A percentile compares a stretch with the other conserved stretches of the same genome.
These are phyloP conservation scores for Paxillus rubicundulus DNA, from an alignment of 768 basidiomycete genomes.

Conservation along the genomic window DNA sequence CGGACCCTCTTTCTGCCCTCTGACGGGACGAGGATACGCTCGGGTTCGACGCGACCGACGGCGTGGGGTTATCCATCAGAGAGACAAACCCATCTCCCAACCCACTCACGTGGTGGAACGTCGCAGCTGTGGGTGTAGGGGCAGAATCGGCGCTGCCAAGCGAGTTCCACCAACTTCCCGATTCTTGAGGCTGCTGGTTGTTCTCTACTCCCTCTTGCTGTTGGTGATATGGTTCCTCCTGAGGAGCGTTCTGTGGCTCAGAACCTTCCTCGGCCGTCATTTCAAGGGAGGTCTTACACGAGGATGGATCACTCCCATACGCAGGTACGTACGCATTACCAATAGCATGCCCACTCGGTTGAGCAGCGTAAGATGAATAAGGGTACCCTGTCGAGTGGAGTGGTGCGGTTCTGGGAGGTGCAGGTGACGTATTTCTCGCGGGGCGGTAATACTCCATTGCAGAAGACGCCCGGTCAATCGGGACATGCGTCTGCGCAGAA, in stretches of 20 bases:
- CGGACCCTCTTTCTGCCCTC: conserved; percentile 12
- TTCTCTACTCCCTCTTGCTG: conserved; percentile 26
- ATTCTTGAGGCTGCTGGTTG: conserved; percentile 37
- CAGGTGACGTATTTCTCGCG: conserved; percentile 49
- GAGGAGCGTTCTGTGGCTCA: conserved; percentile 6
- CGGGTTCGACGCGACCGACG: conserved; percentile 36
- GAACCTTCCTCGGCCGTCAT: conserved; percentile 27
- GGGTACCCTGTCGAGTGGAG: conserved; percentile 40
- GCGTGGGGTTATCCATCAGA: conserved; percentile 65
- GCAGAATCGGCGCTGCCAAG: conserved; percentile 37
- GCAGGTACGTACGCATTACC: conserved; percentile 38
- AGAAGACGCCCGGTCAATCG: conserved; percentile 71
- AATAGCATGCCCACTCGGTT: conserved; percentile 23
- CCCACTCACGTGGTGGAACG: conserved; percentile 53
- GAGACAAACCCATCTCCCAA: conserved; percentile 71
- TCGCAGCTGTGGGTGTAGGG: conserved; percentile 66
- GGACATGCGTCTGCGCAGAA: conserved; percentile 44
- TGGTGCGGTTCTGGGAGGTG: conserved; percentile 51
- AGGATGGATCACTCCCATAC: conserved; percentile 31
- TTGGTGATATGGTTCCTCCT: conserved; percentile 4
- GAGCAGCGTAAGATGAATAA: conserved; percentile 30
- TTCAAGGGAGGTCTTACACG: conserved; percentile 30
- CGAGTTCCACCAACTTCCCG: conserved; percentile 63
- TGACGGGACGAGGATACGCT: conserved; percentile 7
- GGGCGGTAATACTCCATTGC: conserved; percentile 70